Evolutionary conservation across 176 grass and related monocot species (phyloP).

Genomic region (Neostapfia colusana): DNA sequence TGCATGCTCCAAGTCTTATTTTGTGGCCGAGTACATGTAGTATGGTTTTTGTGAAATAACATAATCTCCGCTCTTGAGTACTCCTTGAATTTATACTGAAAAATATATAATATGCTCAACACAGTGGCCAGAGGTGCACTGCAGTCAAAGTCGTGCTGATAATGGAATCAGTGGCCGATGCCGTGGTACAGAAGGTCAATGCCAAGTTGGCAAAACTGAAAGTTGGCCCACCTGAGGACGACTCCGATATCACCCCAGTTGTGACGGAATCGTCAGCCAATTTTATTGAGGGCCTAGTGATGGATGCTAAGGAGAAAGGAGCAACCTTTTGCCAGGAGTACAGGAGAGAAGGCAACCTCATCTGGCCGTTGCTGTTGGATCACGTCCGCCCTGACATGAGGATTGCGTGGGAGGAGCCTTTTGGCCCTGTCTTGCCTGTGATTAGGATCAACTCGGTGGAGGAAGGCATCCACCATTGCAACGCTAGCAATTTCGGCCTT

Average conservation of each 20-base stretch:
- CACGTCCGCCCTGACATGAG: constrained; percentile 95
- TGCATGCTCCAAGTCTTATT: constrained; percentile 13
- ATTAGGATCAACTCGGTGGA: constrained; percentile 87
- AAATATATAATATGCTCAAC: background rate
- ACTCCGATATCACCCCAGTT: constrained; percentile 95
- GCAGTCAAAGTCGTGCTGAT: constrained; percentile 96
- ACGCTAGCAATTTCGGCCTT: constrained; percentile 96
- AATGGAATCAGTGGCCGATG: constrained; percentile 92
- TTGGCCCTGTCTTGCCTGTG: constrained; percentile 88
- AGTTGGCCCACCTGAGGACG: constrained; percentile 89
- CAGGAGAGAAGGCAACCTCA: constrained; percentile 90
- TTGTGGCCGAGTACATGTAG: background rate
- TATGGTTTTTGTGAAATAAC: background rate
- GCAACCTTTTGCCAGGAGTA: constrained; percentile 96
- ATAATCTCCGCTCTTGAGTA: background rate
- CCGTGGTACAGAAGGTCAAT: constrained; percentile 78
- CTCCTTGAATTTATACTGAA: background rate
- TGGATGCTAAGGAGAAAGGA: constrained; percentile 92
- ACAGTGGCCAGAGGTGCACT: constrained; percentile 95
- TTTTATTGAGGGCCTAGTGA: constrained; percentile 91
- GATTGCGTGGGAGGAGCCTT: constrained; percentile 98
- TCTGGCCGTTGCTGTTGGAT: constrained; percentile 94
- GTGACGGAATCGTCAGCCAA: constrained; percentile 98
- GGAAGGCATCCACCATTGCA: constrained; percentile 95
- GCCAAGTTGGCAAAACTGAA: constrained; percentile 83